Evolutionary conservation across 768 basidiomycete species (phyloP).

Genomic region (Tephrocybe rancida): DNA sequence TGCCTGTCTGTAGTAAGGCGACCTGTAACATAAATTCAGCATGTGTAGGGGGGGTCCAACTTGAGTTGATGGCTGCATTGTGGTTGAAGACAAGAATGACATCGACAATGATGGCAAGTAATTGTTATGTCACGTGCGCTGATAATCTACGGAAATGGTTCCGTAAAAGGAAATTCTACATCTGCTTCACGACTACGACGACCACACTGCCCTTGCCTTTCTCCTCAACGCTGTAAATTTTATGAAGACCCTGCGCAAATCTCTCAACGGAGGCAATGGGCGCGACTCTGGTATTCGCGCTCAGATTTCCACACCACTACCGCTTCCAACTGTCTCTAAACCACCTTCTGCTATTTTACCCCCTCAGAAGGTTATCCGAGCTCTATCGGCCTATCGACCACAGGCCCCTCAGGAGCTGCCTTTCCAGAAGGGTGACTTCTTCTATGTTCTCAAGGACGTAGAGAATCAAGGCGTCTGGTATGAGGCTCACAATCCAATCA

Average conservation of each 20-base stretch:
- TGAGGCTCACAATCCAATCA: slow-evolving; percentile 93
- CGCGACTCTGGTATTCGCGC: slow-evolving; percentile 56
- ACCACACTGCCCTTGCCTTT: slow-evolving; percentile 15
- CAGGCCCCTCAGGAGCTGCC: slow-evolving; percentile 83
- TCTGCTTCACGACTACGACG: slow-evolving; percentile 31
- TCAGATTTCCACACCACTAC: slow-evolving; percentile 71
- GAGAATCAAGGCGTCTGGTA: slow-evolving; percentile 70
- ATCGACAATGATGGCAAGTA: slow-evolving; percentile 1
- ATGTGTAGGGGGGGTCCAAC: no score
- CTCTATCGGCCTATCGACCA: slow-evolving; percentile 65
- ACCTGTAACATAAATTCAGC: no score
- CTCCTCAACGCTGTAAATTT: slow-evolving; percentile 20
- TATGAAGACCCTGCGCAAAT: slow-evolving; percentile 88
- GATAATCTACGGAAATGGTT: slow-evolving; percentile 22
- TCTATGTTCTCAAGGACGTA: slow-evolving; percentile 87
- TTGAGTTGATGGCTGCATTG: slow-evolving; percentile 1
- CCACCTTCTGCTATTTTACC: slow-evolving; percentile 73
- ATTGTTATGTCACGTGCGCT: slow-evolving; percentile 23
- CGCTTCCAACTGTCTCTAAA: slow-evolving; percentile 68
- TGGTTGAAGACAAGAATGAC: slow-evolving; percentile 4
- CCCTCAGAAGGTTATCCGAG: slow-evolving; percentile 95
- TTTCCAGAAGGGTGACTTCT: slow-evolving; percentile 95
- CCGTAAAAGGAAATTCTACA: slow-evolving; percentile 14
- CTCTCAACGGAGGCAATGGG: slow-evolving; percentile 66
- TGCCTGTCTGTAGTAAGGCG: no score